These are phyloP conservation scores for Phytopythium kandeliae DNA, from an alignment of 352 stramenopile genomes.

Conservation along the genomic window DNA sequence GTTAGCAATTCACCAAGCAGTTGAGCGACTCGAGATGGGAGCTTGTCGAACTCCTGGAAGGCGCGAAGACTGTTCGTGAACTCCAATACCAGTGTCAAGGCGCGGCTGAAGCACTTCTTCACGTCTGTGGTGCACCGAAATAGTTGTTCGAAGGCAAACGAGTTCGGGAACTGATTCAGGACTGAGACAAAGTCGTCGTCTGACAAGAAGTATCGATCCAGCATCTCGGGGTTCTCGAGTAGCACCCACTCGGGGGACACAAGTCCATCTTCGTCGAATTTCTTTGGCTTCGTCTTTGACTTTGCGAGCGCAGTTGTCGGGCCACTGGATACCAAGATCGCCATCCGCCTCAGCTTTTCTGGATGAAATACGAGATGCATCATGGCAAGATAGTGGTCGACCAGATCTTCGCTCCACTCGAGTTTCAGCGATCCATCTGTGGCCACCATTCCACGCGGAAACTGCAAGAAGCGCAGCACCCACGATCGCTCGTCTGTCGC, in stretches of 20 bases:
- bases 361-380: conserved; percentile 84
- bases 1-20: conserved; percentile 57
- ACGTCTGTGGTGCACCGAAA: conserved; percentile 63
- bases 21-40: conserved; percentile 63
- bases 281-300: conserved; percentile 13
- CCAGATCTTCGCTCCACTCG: conserved; percentile 74
- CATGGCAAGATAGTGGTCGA: conserved; percentile 85
- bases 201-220: conserved; percentile 76
- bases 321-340: conserved; percentile 65
- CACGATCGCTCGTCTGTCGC: conserved; percentile 73
- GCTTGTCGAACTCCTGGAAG: conserved; percentile 83
- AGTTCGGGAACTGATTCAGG: conserved; percentile 82
- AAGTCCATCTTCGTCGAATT: conserved; percentile 25
- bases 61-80: conserved; percentile 58
- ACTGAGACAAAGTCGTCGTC: conserved; percentile 84
- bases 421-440: conserved; percentile 46
- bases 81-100: conserved; percentile 68
- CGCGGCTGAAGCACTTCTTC: conserved; percentile 76
- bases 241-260: conserved; percentile 77
- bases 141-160: conserved; percentile 73
- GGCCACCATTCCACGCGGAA: conserved; percentile 58
- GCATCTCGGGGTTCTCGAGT: conserved; percentile 74
- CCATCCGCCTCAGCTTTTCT: conserved; percentile 68
- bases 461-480: conserved; percentile 78
- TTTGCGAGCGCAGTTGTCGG: conserved; percentile 16